phyloP scores from a whole-genome alignment of 73 alveolate genomes.

The Stentor coeruleus region DNA sequence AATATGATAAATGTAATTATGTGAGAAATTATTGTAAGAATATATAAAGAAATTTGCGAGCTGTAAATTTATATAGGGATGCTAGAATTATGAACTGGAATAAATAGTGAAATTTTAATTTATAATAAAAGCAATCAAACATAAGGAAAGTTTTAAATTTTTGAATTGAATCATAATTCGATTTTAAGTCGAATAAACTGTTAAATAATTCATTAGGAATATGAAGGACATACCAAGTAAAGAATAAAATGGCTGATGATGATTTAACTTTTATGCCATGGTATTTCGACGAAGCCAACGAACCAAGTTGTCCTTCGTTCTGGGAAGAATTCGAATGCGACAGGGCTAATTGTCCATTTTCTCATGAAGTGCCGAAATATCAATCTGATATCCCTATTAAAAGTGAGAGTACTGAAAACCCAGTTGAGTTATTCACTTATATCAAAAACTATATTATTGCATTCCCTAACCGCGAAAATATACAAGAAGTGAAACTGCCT shows the following conservation, averaged over 20 bases:
- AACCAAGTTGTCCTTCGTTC: neutral
- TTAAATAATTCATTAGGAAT: too few relatives aligned
- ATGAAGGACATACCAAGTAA: too few relatives aligned
- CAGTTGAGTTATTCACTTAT: neutral
- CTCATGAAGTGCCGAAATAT: neutral
- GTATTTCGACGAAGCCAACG: neutral
- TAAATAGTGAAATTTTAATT: too few relatives aligned
- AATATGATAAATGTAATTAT: too few relatives aligned
- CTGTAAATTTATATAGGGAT: too few relatives aligned
- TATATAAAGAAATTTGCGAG: too few relatives aligned
- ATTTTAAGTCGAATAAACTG: too few relatives aligned
- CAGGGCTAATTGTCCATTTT: neutral
- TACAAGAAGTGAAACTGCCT: neutral
- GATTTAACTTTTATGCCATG: neutral
- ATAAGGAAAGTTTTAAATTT: too few relatives aligned
- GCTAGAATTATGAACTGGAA: too few relatives aligned
- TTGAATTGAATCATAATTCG: too few relatives aligned
- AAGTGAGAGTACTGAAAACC: neutral
- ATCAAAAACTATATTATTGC: neutral
- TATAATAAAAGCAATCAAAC: too few relatives aligned
- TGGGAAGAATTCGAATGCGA: constrained; percentile 9
- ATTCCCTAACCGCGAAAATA: neutral
- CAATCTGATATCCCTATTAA: neutral
- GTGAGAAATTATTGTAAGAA: too few relatives aligned
- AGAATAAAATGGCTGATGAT: neutral